Evolutionary conservation across 1,284 basidiomycete genomes (phyloP).

Genomic region (Rhodotorula sp.): DNA sequence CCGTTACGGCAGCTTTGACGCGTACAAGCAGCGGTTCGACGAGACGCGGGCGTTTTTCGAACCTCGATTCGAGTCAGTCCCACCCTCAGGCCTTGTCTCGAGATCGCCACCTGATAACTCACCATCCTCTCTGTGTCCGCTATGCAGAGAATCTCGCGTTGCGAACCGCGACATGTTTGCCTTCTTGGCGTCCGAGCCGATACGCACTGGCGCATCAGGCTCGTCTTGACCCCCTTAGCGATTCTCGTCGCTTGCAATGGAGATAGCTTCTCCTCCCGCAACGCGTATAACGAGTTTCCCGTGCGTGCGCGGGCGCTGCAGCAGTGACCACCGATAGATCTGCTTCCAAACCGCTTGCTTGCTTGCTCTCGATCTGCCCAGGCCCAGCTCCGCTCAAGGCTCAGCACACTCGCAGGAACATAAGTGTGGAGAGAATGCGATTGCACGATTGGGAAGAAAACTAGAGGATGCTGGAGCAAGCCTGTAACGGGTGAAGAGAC

Average conservation of each 20-base stretch:
- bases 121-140: no score
- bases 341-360: not conserved
- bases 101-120: not conserved
- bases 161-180: conserved; percentile 35
- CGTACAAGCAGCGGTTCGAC: conserved; percentile 78
- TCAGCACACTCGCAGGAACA: no score
- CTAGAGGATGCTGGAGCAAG: not conserved
- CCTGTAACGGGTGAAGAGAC: not conserved
- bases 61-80: conserved; percentile 64
- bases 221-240: not conserved
- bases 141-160: conserved; percentile 28
- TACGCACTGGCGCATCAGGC: not conserved
- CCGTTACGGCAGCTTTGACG: conserved; percentile 84
- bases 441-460: not conserved
- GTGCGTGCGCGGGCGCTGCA: not conserved
- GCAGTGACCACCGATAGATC: not conserved
- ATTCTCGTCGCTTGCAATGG: not conserved
- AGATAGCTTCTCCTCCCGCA: not conserved
- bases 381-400: no score
- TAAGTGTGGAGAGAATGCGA: no score
- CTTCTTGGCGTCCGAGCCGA: conserved; percentile 33
- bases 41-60: conserved; percentile 82
- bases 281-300: not conserved
- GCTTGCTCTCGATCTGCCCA: no score
- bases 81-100: not conserved